phyloP scores from a whole-genome alignment of 1,284 basidiomycete species.

The Trametes pubescens region DNA sequence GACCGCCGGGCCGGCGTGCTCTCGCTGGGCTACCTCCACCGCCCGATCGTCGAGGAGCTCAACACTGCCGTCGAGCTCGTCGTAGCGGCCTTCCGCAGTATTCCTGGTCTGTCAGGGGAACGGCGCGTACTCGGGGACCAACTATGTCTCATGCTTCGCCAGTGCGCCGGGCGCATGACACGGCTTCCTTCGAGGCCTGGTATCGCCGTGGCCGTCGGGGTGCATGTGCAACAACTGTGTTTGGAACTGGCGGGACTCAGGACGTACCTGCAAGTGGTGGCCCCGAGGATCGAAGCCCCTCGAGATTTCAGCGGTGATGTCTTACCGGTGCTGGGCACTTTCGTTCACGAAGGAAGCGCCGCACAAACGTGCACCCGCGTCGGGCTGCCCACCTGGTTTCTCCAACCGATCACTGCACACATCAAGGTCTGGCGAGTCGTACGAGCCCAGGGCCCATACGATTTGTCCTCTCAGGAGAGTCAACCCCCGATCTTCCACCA shows the following conservation, averaged over 20 bases:
- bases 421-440: background rate
- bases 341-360: background rate
- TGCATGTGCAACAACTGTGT: background rate
- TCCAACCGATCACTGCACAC: background rate
- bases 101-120: background rate
- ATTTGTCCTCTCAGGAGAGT: background rate
- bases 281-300: background rate
- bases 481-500: background rate
- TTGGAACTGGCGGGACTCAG: background rate
- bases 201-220: background rate
- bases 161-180: background rate
- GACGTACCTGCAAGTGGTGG: background rate
- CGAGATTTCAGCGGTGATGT: background rate
- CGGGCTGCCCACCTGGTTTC: background rate
- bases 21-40: background rate
- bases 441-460: background rate
- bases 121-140: background rate
- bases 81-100: background rate
- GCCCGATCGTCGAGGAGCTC: background rate
- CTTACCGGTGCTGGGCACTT: background rate
- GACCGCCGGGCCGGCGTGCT: background rate
- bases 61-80: background rate
- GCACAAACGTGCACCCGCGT: background rate
- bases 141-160: background rate
- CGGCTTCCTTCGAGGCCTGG: background rate